A percentile compares a stretch with the other conserved stretches of the same genome.
Evolutionary conservation across 768 basidiomycete species (phyloP).

Genomic region (Mycena epipterygia): DNA sequence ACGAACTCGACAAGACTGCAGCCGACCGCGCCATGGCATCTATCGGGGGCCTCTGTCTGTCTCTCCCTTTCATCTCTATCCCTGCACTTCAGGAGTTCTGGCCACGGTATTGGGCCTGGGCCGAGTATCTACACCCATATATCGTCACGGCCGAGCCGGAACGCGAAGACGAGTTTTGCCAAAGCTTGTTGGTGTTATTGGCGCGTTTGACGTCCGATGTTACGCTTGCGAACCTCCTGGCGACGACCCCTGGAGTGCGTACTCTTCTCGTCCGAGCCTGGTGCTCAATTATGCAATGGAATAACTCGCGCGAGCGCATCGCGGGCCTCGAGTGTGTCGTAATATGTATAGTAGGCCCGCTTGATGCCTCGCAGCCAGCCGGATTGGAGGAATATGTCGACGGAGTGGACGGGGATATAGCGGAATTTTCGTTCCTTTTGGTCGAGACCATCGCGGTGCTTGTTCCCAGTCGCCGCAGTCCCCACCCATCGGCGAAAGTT

Average conservation of each 20-base stretch:
- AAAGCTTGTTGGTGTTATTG: neutral
- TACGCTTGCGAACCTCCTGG: neutral
- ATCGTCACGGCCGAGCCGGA: neutral
- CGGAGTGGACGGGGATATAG: neutral
- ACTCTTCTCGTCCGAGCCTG: neutral
- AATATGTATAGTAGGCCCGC: neutral
- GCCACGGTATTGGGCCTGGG: constrained; percentile 11
- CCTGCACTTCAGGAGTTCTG: neutral
- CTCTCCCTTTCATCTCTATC: neutral
- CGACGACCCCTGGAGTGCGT: neutral
- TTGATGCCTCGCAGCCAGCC: neutral
- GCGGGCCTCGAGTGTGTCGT: neutral
- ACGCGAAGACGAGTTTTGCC: neutral
- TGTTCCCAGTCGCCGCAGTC: neutral
- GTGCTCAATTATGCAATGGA: neutral
- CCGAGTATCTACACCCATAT: neutral
- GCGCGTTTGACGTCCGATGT: neutral
- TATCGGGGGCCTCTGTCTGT: neutral
- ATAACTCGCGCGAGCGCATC: neutral
- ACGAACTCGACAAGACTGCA: neutral
- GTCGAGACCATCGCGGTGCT: neutral
- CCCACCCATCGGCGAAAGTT: neutral
- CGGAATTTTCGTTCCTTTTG: neutral
- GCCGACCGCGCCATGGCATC: neutral
- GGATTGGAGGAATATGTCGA: neutral